Percentiles rank a stretch among this genome's conserved stretches.
Conservation (phyloP, 2,329 filamentous ascomycete species). For the Paracorniculantispora psalliotae region DNA sequence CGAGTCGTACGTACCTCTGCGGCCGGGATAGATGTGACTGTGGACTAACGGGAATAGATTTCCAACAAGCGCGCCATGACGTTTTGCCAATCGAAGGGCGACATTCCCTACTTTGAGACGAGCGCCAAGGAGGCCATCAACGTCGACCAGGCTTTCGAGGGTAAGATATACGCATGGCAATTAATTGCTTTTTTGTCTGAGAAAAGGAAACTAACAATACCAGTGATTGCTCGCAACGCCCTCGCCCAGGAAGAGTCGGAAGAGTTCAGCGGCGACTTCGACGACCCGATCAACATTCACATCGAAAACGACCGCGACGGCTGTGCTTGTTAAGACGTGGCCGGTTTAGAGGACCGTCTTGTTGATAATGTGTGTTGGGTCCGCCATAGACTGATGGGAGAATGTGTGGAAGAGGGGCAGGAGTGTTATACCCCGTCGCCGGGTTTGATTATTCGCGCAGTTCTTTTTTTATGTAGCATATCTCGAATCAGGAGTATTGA, state of each 20-base stretch:
- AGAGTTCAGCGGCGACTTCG: slow-evolving; percentile 95
- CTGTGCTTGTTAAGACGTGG: slow-evolving; percentile 70
- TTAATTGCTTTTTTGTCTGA: no score
- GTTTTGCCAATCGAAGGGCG: slow-evolving; percentile 95
- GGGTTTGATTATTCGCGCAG: slow-evolving; percentile 9
- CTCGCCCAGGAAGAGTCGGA: slow-evolving; percentile 95
- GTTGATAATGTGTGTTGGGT: neutral
- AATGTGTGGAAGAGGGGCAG: neutral
- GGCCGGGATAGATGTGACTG: neutral
- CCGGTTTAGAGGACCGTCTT: neutral
- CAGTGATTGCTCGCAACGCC: slow-evolving; percentile 93
- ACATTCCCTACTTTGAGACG: slow-evolving; percentile 98
- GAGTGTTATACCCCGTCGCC: slow-evolving; percentile 6
- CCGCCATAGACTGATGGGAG: slow-evolving; percentile 4
- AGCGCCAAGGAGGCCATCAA: slow-evolving; percentile 98
- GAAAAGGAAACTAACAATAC: neutral
- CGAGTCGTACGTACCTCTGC: slow-evolving; percentile 58
- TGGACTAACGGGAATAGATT: slow-evolving; percentile 51
- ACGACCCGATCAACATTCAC: slow-evolving; percentile 96
- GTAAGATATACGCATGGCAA: no score
- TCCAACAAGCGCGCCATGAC: slow-evolving; percentile 94
- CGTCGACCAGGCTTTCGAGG: slow-evolving; percentile 76
- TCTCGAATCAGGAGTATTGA: slow-evolving; percentile 12
- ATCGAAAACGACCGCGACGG: slow-evolving; percentile 90
- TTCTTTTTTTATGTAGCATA: slow-evolving; percentile 7